Percentiles rank a stretch among this genome's conserved stretches.
Evolutionary conservation across 257 asterid genomes (phyloP).

Genomic region (Lycium ferocissimum): DNA sequence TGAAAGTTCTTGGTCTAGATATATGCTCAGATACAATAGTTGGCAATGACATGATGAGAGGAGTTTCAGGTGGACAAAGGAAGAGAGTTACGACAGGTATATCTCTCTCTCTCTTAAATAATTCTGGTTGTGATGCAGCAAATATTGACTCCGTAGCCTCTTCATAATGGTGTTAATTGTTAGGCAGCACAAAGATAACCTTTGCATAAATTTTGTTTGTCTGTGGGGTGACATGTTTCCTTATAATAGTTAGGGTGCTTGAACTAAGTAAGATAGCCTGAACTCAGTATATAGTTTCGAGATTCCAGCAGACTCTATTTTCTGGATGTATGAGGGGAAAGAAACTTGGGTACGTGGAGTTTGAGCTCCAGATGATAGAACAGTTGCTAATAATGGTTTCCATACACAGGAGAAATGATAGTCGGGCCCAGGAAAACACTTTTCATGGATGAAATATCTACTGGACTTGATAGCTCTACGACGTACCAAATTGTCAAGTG

Average conservation of each 20-base stretch:
- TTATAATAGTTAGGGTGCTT: slow-evolving; percentile 13
- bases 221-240: not conserved
- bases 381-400: slow-evolving; percentile 17
- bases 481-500: slow-evolving; percentile 90
- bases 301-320: not conserved
- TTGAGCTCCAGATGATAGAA: not conserved
- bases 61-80: slow-evolving; percentile 90
- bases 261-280: not conserved
- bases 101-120: not conserved
- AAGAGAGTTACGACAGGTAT: slow-evolving; percentile 87
- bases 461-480: slow-evolving; percentile 96
- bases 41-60: slow-evolving; percentile 90
- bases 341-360: slow-evolving; percentile 2
- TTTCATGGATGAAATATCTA: slow-evolving; percentile 95
- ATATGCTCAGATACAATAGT: slow-evolving; percentile 79
- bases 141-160: not conserved
- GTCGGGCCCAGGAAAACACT: slow-evolving; percentile 92
- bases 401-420: slow-evolving; percentile 78
- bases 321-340: not conserved
- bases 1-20: slow-evolving; percentile 93
- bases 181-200: not conserved
- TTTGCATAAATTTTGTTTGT: not conserved
- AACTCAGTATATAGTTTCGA: not conserved
- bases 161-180: not conserved
- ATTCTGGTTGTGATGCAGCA: not conserved